phyloP scores from a whole-genome alignment of 164 flowering plant species.

The Warburgia ugandensis region DNA sequence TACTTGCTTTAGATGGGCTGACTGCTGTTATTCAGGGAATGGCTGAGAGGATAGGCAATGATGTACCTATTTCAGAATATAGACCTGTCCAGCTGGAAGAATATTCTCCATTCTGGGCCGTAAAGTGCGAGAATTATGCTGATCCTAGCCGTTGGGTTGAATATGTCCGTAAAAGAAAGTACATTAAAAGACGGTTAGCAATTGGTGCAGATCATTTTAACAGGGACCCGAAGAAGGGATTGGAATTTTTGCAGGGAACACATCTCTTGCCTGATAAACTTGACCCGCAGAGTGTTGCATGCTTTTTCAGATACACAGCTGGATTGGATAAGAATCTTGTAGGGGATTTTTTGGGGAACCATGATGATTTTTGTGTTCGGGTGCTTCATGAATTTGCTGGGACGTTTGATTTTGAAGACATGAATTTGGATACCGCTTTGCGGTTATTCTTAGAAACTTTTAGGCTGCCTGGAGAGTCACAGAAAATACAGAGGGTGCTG shows the following conservation, averaged over 20 bases:
- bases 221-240: slow-evolving; percentile 36
- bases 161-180: slow-evolving; percentile 32
- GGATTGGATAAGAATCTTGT: slow-evolving; percentile 38
- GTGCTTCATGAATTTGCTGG: slow-evolving; percentile 39
- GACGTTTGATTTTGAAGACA: slow-evolving; percentile 36
- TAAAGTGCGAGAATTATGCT: slow-evolving; percentile 30
- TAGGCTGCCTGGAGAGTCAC: slow-evolving; percentile 40
- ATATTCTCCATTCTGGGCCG: slow-evolving; percentile 30
- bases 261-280: slow-evolving; percentile 36
- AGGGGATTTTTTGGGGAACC: slow-evolving; percentile 37
- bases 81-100: slow-evolving; percentile 15
- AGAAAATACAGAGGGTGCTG: slow-evolving; percentile 37
- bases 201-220: slow-evolving; percentile 35
- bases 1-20: slow-evolving; percentile 37
- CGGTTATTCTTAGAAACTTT: slow-evolving; percentile 39
- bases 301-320: slow-evolving; percentile 37
- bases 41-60: slow-evolving; percentile 30
- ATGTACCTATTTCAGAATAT: slow-evolving; percentile 14
- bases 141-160: slow-evolving; percentile 31
- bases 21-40: slow-evolving; percentile 37
- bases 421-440: slow-evolving; percentile 36
- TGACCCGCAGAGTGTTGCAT: slow-evolving; percentile 37
- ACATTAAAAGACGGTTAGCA: slow-evolving; percentile 28
- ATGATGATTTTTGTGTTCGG: slow-evolving; percentile 34
- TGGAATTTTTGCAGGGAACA: slow-evolving; percentile 31